Conservation (phyloP, 768 basidiomycete genomes). For the Xerocomus brunneocitrinus region DNA sequence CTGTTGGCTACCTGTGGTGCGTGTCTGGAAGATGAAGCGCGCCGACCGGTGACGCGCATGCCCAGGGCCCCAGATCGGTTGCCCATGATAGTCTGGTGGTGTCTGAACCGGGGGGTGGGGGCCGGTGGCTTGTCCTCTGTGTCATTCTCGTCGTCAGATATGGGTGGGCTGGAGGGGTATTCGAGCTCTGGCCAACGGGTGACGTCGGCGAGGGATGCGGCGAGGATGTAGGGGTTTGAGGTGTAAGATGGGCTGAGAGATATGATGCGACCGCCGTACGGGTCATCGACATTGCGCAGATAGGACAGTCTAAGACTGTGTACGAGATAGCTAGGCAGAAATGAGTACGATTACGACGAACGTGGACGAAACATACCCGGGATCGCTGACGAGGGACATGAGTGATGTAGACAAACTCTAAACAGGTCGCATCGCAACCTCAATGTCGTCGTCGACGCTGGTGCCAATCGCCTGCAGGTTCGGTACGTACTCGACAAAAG, state of each 20-base stretch:
- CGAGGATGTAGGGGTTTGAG: conserved; percentile 78
- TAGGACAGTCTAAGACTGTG: conserved; percentile 83
- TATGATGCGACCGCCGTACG: conserved; percentile 77
- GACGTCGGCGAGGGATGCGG: conserved; percentile 72
- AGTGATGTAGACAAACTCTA: not conserved
- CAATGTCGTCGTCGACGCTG: conserved; percentile 10
- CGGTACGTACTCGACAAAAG: conserved; percentile 35
- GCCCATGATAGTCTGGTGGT: conserved; percentile 88
- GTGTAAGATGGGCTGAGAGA: conserved; percentile 73
- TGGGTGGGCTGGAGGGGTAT: conserved; percentile 62
- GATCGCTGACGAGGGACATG: conserved; percentile 65
- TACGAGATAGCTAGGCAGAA: conserved; percentile 55
- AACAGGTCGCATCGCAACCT: not conserved
- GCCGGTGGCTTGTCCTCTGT: conserved; percentile 26
- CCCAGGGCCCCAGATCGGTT: conserved; percentile 66
- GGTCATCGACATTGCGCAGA: conserved; percentile 84
- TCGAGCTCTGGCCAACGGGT: conserved; percentile 84
- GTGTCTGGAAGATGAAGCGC: conserved; percentile 50
- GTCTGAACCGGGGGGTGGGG: conserved; percentile 54
- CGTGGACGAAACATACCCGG: conserved; percentile 39
- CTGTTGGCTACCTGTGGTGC: conserved; percentile 28
- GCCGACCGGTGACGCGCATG: conserved; percentile 67
- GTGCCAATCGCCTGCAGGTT: conserved; percentile 54
- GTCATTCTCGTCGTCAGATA: conserved; percentile 65
- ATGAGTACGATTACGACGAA: conserved; percentile 2